phyloP scores from a whole-genome alignment of 1,284 basidiomycete genomes.

The Bondarzewia mesenterica region DNA sequence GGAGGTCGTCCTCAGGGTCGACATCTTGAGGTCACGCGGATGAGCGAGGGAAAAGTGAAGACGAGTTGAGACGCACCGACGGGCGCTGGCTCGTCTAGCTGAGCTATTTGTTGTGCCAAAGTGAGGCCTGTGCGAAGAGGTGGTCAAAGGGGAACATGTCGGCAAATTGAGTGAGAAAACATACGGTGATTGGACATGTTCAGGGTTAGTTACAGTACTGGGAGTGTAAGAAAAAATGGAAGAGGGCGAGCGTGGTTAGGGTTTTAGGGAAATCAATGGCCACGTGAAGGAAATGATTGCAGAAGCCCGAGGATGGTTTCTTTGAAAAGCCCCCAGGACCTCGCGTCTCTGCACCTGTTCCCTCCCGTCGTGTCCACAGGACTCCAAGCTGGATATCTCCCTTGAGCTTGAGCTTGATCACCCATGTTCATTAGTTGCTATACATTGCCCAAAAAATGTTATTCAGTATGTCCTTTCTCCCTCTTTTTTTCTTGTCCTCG shows the following conservation, averaged over 20 bases:
- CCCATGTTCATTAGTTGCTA: slow-evolving; percentile 9
- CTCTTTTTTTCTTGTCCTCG: not conserved
- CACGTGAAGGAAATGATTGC: not conserved
- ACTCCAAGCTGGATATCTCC: not conserved
- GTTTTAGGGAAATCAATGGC: not conserved
- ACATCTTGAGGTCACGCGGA: slow-evolving; percentile 44
- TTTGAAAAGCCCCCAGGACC: too few species aligned
- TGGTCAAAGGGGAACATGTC: slow-evolving; percentile 11
- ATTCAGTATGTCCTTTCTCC: not conserved
- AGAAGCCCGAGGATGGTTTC: not conserved
- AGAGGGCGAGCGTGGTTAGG: not conserved
- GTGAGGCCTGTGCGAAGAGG: slow-evolving; percentile 39
- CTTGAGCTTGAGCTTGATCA: too few species aligned
- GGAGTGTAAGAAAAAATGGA: not conserved
- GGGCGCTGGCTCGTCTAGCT: slow-evolving; percentile 66
- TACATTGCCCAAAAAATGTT: slow-evolving; percentile 5
- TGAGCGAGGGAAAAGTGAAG: slow-evolving; percentile 11
- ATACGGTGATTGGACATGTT: slow-evolving; percentile 15
- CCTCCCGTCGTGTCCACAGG: not conserved
- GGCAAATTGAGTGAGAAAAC: slow-evolving; percentile 8
- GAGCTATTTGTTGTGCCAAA: slow-evolving; percentile 76
- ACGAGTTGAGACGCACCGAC: slow-evolving; percentile 36
- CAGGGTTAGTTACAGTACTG: not conserved
- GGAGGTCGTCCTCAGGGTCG: slow-evolving; percentile 66
- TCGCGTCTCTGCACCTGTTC: too few species aligned